phyloP scores from a whole-genome alignment of 2,329 filamentous ascomycete genomes.

The Ceratocystis cubensis region DNA sequence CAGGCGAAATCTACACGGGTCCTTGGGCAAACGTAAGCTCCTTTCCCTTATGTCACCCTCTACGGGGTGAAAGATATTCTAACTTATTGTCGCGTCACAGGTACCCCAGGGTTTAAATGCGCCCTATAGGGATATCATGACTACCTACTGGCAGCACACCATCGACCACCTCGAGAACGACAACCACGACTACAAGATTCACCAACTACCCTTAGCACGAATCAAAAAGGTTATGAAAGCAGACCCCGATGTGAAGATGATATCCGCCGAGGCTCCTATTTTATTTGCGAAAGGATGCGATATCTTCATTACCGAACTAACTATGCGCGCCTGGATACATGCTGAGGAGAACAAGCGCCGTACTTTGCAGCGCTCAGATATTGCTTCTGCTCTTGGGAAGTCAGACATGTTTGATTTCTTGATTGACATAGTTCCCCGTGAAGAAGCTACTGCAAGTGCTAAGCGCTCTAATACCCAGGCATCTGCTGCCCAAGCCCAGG shows the following conservation, averaged over 20 bases:
- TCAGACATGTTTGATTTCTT: conserved; percentile 99
- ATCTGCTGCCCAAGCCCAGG: conserved; percentile 27
- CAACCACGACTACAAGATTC: conserved; percentile 95
- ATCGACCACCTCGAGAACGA: conserved; percentile 92
- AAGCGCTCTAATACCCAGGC: conserved; percentile 56
- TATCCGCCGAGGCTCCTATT: conserved; percentile 94
- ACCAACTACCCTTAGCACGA: conserved; percentile 88
- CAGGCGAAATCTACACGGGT: conserved; percentile 86
- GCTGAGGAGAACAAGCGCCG: conserved; percentile 97
- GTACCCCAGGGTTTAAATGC: conserved; percentile 91
- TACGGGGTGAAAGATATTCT: neutral
- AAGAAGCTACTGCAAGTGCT: conserved; percentile 76
- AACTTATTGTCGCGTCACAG: conserved; percentile 34
- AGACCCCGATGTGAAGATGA: conserved; percentile 99
- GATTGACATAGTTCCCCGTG: conserved; percentile 94
- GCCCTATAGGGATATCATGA: conserved; percentile 90
- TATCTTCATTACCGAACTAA: conserved; percentile 97
- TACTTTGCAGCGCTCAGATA: conserved; percentile 89
- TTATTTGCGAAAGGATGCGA: conserved; percentile 97
- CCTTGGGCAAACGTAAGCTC: conserved; percentile 80
- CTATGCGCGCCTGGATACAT: conserved; percentile 99
- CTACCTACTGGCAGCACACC: conserved; percentile 98
- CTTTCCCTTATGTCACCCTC: neutral
- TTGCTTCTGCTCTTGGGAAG: conserved; percentile 88
- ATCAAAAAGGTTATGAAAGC: conserved; percentile 99